phyloP scores from a whole-genome alignment of 202 grass and related monocot species.

The Schoenoplectus tabernaemontani region DNA sequence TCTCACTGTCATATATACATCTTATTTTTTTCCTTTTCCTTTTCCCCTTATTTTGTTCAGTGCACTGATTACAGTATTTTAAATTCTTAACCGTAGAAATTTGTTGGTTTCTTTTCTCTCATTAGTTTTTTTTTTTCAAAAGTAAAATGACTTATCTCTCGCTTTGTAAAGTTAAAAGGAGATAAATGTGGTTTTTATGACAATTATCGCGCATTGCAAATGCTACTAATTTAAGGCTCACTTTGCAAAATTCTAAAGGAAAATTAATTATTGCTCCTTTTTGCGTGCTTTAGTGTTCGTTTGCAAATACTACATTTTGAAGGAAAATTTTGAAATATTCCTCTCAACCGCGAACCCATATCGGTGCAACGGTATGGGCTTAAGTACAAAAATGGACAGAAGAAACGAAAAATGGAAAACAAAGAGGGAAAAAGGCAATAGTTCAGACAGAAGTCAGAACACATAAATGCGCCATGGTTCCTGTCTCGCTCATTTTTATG shows the following conservation, averaged over 20 bases:
- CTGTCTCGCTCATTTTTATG: not conserved
- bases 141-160: not conserved
- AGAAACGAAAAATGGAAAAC: too few relatives aligned
- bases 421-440: too few relatives aligned
- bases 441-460: not conserved
- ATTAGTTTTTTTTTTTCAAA: not conserved
- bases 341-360: not conserved
- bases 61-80: not conserved
- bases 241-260: not conserved
- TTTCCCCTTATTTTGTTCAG: not conserved
- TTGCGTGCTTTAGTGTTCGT: not conserved
- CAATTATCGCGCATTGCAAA: not conserved
- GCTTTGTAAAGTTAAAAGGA: not conserved
- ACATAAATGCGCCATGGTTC: not conserved
- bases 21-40: too few relatives aligned
- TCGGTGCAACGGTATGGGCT: too few relatives aligned
- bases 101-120: not conserved
- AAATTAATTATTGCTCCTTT: not conserved
- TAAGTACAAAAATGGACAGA: not conserved
- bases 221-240: not conserved
- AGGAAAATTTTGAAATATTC: not conserved
- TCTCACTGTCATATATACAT: not conserved
- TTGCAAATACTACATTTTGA: slow-evolving; percentile 5
- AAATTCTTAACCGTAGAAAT: too few relatives aligned
- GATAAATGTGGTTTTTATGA: not conserved